phyloP scores from a whole-genome alignment of 768 basidiomycete species.

The Suillus placidus region DNA sequence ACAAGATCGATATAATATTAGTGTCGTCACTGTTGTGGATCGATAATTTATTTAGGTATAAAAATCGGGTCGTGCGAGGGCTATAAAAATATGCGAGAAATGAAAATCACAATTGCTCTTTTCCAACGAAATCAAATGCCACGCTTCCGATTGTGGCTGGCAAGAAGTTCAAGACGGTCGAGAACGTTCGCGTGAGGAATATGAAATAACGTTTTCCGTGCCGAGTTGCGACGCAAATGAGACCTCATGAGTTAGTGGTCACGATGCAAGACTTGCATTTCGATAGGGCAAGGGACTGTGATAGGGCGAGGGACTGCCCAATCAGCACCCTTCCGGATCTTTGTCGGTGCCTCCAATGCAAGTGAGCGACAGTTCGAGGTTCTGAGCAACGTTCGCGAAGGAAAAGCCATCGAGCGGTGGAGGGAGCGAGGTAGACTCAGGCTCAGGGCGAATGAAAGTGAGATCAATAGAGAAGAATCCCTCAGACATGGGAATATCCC shows the following conservation, averaged over 20 bases:
- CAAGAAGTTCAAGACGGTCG: neutral
- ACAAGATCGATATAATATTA: neutral
- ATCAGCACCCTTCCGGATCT: neutral
- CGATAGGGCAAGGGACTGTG: neutral
- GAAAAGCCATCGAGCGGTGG: neutral
- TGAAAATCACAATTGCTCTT: neutral
- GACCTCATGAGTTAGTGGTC: neutral
- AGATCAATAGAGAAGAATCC: neutral
- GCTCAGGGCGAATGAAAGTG: neutral
- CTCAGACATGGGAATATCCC: neutral
- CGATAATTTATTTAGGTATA: neutral
- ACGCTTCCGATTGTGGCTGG: neutral
- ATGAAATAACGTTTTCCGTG: neutral
- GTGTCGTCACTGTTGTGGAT: neutral
- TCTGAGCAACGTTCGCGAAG: neutral
- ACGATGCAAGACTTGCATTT: neutral
- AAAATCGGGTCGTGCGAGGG: neutral
- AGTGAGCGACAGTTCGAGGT: neutral
- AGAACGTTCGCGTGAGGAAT: neutral
- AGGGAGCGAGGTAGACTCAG: neutral
- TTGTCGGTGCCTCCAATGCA: neutral
- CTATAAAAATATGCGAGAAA: neutral
- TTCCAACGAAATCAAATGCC: neutral
- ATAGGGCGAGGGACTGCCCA: neutral
- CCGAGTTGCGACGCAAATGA: neutral